A percentile compares a stretch with the other conserved stretches of the same genome.
phyloP scores from a whole-genome alignment of 805 yeast genomes.

The Starmerella khaoyaiensis region DNA sequence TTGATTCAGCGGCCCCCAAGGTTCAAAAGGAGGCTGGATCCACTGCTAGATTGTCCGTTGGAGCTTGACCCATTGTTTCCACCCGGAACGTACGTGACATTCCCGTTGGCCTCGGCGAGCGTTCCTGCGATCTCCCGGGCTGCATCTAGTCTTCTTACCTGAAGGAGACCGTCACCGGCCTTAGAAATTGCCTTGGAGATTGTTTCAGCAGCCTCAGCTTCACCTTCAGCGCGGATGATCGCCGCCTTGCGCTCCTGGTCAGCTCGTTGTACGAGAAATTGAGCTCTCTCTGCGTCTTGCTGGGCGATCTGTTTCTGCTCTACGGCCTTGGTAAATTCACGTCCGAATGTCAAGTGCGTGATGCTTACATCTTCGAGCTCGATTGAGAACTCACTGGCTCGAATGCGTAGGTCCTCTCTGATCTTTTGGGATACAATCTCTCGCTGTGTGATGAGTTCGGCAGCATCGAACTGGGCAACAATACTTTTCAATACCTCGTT shows the following conservation, averaged over 20 bases:
- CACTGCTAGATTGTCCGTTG: conserved; percentile 15
- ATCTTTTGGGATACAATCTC: conserved; percentile 85
- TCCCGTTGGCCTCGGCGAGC: conserved; percentile 58
- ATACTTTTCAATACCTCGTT: conserved; percentile 80
- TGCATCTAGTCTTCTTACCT: conserved; percentile 92
- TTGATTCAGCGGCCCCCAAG: conserved; percentile 22
- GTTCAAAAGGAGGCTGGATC: conserved; percentile 26
- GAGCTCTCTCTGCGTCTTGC: conserved; percentile 97
- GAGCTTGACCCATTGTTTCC: conserved; percentile 26
- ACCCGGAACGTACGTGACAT: conserved; percentile 78
- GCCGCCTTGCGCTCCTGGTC: conserved; percentile 94
- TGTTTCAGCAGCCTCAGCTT: conserved; percentile 94
- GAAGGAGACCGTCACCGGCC: conserved; percentile 89
- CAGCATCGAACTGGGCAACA: conserved; percentile 91
- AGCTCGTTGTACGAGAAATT: conserved; percentile 83
- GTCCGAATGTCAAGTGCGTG: conserved; percentile 94
- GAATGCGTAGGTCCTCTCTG: conserved; percentile 65
- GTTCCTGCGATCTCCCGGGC: conserved; percentile 90
- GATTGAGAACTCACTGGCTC: conserved; percentile 83
- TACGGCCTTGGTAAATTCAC: conserved; percentile 94
- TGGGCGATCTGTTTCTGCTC: conserved; percentile 98
- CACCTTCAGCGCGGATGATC: conserved; percentile 96
- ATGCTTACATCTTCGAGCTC: conserved; percentile 92
- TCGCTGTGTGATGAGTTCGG: conserved; percentile 93
- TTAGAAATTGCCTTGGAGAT: conserved; percentile 85